Base-by-base conservation (phyloP, 1,139 yeast genomes). In the Meyerozyma sp. region DNA sequence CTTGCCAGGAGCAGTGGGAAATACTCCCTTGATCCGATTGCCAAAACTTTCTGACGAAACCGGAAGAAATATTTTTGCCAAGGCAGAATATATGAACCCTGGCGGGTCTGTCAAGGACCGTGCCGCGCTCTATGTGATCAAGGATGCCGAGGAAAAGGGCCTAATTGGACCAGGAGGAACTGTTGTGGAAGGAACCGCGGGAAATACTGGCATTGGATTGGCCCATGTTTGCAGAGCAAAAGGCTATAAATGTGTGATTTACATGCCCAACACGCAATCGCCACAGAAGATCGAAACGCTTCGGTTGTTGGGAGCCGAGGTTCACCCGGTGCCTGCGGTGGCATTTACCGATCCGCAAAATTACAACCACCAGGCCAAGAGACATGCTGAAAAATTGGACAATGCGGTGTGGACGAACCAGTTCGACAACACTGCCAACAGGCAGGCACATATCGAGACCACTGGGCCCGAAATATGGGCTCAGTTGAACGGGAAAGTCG, bases 61-160 rank as follows among this genome's bases (percentile, higher is more conserved):
- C 16, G 89, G 89, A 9, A 70, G 95, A 54, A 85, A 89, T 56
- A 81, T 89, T 52, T 88, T 80, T 59, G 96, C 88, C 42, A 89
- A 89, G 61, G 95, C 95, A 11, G 97, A 89, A 65, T 86, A 82
- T 67, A 85, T 86, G 84, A 89, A 90, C 65, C 97, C 97, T 2
- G 96, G 96, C 40, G 97, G 96, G 1, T 84, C 95, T 5, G 90
- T 90, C 48, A 89, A 89, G 61, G 97, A 89, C 61, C 75, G 97
- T 46, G 96, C 96, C 7, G 96, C 96, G 0, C 68, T 85, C 40
- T 88, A 71, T 56, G 75, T 90, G 45, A 71, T 89, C 46, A 75
- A 84, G 55, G 91, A 85, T 54, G 96, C 96, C 25, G 96, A 90
- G 60, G 62, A 65, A 39, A 73, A 72, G 48, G 95, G 95, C 1